A percentile compares a stretch with the other conserved stretches of the same genome.
Conservation (phyloP, 208 protist genomes). For the Trypanosoma boissoni region DNA sequence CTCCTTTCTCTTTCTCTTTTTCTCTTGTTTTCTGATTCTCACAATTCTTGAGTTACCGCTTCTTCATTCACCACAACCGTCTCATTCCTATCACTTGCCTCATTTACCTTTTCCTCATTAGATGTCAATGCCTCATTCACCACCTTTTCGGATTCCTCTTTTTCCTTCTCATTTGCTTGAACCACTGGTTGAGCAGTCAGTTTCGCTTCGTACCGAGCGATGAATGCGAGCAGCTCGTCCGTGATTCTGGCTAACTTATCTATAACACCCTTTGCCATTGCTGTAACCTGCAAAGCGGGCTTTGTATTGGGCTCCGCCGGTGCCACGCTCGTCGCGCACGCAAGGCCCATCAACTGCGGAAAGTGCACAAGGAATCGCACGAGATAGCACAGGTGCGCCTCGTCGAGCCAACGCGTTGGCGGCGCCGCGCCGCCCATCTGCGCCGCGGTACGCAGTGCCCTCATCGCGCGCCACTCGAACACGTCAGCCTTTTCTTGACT, state of each 20-base stretch:
- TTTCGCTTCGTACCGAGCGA: slow-evolving; percentile 48
- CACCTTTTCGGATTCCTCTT: too few species aligned
- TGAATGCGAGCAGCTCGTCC: slow-evolving; percentile 67
- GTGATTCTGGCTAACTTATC: slow-evolving; percentile 59
- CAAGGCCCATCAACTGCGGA: slow-evolving; percentile 73
- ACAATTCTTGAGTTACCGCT: too few species aligned
- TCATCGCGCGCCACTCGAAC: slow-evolving; percentile 40
- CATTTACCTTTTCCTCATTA: too few species aligned
- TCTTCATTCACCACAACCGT: too few species aligned
- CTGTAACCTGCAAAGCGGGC: slow-evolving; percentile 38
- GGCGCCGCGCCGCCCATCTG: background rate
- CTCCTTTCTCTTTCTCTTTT: background rate
- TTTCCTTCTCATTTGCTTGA: too few species aligned
- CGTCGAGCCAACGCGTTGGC: slow-evolving; percentile 18
- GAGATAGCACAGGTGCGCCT: slow-evolving; percentile 68
- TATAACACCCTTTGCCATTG: slow-evolving; percentile 47
- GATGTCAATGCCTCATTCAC: too few species aligned
- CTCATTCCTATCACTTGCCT: too few species aligned
- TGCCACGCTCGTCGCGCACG: slow-evolving; percentile 34
- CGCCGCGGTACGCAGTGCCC: slow-evolving; percentile 6
- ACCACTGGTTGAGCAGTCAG: too few species aligned
- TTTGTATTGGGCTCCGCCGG: slow-evolving; percentile 1
- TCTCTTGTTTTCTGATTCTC: background rate
- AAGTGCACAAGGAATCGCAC: slow-evolving; percentile 82
- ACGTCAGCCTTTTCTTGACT: slow-evolving; percentile 60